A percentile compares a stretch with the other conserved stretches of the same genome.
Conservation (phyloP, 805 yeast genomes). For the Hanseniaspora pseudoguilliermondii region DNA sequence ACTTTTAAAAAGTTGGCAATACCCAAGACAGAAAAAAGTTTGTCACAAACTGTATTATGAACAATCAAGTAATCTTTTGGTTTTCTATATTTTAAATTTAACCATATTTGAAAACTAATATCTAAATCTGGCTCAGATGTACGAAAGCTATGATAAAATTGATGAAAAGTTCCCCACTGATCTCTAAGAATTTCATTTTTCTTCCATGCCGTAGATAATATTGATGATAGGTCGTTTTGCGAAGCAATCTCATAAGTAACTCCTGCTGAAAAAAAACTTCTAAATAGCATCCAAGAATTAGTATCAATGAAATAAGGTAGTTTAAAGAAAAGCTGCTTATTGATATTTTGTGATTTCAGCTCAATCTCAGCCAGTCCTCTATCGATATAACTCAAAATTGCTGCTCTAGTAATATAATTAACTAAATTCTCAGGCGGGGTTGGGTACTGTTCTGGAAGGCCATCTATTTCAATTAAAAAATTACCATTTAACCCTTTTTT, state of each 20-base stretch:
- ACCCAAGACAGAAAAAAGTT: background rate
- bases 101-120: background rate
- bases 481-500: background rate
- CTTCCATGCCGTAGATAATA: slow-evolving; percentile 1
- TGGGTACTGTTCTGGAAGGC: background rate
- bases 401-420: background rate
- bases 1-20: background rate
- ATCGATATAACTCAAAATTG: slow-evolving; percentile 13
- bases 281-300: slow-evolving; percentile 6
- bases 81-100: background rate
- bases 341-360: background rate
- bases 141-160: background rate
- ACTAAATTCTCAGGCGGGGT: background rate
- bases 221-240: background rate
- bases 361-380: background rate
- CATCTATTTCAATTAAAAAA: background rate
- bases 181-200: background rate
- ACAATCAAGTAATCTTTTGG: background rate
- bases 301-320: background rate
- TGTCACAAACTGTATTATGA: background rate
- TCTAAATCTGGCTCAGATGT: background rate
- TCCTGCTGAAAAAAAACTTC: background rate
- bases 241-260: background rate
- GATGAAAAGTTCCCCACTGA: background rate
- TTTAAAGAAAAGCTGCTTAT: background rate